Conservation (phyloP, 2,329 filamentous ascomycete genomes). For the Sclerotinia minor region DNA sequence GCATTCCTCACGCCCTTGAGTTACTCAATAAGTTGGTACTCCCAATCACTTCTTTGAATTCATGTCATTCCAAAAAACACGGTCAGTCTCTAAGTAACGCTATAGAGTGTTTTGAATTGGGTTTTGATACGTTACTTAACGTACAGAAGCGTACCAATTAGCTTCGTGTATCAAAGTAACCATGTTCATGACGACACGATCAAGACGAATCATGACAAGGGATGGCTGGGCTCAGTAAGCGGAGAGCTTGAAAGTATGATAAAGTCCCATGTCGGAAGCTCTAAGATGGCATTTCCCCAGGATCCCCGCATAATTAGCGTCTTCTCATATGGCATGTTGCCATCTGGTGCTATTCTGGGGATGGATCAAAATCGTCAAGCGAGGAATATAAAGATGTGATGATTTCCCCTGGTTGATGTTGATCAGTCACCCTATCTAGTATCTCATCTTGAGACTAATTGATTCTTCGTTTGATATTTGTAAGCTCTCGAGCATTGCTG, state of each 20-base stretch:
- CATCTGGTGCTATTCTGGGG: background rate
- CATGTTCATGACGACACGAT: background rate
- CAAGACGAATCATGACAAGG: slow-evolving; percentile 1
- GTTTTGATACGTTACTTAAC: background rate
- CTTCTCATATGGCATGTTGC: slow-evolving; percentile 1
- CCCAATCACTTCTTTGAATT: background rate
- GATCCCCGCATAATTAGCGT: slow-evolving; percentile 24
- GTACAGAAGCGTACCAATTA: slow-evolving; percentile 19
- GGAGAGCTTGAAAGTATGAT: background rate
- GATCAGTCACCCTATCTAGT: background rate
- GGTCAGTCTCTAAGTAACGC: background rate
- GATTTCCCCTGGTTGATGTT: background rate
- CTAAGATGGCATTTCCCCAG: slow-evolving; percentile 15
- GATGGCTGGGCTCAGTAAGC: background rate
- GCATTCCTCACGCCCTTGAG: background rate
- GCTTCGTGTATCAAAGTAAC: background rate
- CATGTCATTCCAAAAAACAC: background rate
- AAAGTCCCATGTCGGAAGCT: slow-evolving; percentile 2
- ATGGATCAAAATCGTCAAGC: background rate
- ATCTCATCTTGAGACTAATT: slow-evolving; percentile 10
- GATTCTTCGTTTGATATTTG: background rate
- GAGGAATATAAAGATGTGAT: slow-evolving; percentile 21
- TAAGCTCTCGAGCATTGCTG: slow-evolving; percentile 13
- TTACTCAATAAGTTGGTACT: background rate
- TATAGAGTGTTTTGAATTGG: background rate